Base-by-base conservation (phyloP, 169 alveolate genomes). In the Plasmodium gonderi region DNA sequence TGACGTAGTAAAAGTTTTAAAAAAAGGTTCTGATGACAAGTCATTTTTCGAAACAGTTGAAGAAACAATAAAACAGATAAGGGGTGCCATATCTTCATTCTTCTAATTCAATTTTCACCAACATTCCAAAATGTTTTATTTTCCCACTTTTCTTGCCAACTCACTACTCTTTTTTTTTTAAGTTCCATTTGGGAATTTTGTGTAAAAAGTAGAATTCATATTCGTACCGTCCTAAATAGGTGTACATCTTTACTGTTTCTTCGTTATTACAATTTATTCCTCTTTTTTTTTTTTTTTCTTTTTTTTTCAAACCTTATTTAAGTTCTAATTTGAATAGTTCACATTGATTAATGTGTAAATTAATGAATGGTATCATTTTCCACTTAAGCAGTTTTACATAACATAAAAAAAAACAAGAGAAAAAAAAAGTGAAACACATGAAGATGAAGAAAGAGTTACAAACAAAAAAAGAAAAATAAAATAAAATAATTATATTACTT, bases 1-100 rank as follows among this genome's bases (percentile, higher is more conserved):
- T 23, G 92, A 85, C 60, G 78, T 85, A 36, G 92, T 85, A 31
- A 74, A 42, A 75, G 65, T 85, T 26, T 23, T 85, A 51, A 85
- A 85, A 85, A 85, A 85, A 23, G 33, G 45, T 38, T 8, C 47
- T 33, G 77, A 45, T 42, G 44, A 77, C 12, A 51, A 75, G 65
- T 65, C 85, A 74, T 20, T 74, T 26, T 17, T 74, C 42, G 83
- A 74, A 85, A 85, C 26, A 49, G 23, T 74, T 11, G 40, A 85
- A 64, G n/a, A 3, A 26, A 72, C 40, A 51, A 42, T 72, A 12
- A 60, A 85, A 7, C 42, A 74, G n/a, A 17, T 85, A 36, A 85
- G 9, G 45, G 9, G 5, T 17, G 31, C 67, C 38, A 85, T 85
- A 74, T 74, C 79, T 26, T 33, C 85, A 11, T 85, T 7, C 78